These are phyloP conservation scores for Trametes pubescens DNA, from an alignment of 1,284 basidiomycete genomes.

Conservation along the genomic window DNA sequence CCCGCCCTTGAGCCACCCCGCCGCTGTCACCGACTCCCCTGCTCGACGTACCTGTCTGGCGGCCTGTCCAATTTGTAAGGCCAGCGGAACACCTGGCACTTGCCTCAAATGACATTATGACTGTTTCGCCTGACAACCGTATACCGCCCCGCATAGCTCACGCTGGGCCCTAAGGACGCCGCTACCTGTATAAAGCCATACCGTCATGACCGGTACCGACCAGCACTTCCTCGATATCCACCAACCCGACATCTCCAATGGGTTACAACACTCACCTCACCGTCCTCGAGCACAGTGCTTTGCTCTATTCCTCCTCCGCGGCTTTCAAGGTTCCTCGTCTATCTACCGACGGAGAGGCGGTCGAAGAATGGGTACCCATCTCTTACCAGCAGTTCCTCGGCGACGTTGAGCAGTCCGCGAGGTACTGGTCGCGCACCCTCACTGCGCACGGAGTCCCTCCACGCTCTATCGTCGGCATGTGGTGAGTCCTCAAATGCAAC, in stretches of 20 bases:
- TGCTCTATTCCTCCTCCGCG: slow-evolving; percentile 50
- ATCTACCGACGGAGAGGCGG: slow-evolving; percentile 45
- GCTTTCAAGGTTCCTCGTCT: slow-evolving; percentile 59
- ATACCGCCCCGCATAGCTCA: slow-evolving; percentile 37
- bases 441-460: slow-evolving; percentile 51
- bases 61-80: slow-evolving; percentile 30
- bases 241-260: slow-evolving; percentile 29
- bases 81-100: slow-evolving; percentile 23
- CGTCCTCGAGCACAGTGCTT: slow-evolving; percentile 56
- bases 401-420: slow-evolving; percentile 61
- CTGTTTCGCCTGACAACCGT: slow-evolving; percentile 32
- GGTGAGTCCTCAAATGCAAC: slow-evolving; percentile 52
- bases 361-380: slow-evolving; percentile 56
- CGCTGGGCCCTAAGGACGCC: slow-evolving; percentile 15
- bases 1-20: slow-evolving; percentile 17
- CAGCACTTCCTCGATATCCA: slow-evolving; percentile 20
- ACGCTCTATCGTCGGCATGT: slow-evolving; percentile 69
- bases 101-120: slow-evolving; percentile 27
- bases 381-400: slow-evolving; percentile 59
- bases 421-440: slow-evolving; percentile 61
- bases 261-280: slow-evolving; percentile 53
- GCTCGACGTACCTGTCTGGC: slow-evolving; percentile 28
- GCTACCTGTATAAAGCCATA: slow-evolving; percentile 24
- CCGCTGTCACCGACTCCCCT: slow-evolving; percentile 26
- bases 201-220: slow-evolving; percentile 12